Percentiles rank a stretch among this genome's conserved stretches.
phyloP scores from a whole-genome alignment of 345 rosid species.

The Eucalyptus curtisii region DNA sequence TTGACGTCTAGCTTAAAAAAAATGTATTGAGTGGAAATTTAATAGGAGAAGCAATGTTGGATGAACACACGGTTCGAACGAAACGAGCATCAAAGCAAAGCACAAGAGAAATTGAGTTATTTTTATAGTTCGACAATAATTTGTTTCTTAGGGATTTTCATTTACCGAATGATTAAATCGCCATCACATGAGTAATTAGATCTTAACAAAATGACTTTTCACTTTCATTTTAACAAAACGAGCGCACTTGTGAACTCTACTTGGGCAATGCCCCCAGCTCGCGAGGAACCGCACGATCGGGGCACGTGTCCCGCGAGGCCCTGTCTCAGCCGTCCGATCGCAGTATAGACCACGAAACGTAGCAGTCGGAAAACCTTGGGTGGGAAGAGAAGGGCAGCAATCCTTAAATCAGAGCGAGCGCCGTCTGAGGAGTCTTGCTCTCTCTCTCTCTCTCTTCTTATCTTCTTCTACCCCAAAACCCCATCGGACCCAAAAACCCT shows the following conservation, averaged over 20 bases:
- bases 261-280: neutral
- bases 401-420: neutral
- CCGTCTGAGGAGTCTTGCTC: neutral
- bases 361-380: neutral
- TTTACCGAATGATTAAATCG: neutral
- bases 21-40: neutral
- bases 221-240: neutral
- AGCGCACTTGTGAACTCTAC: fast-evolving
- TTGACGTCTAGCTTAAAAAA: neutral
- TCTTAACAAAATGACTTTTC: neutral
- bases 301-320: neutral
- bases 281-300: neutral
- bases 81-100: neutral
- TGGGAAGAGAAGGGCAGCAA: neutral
- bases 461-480: neutral
- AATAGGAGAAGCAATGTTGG: neutral
- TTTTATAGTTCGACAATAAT: neutral
- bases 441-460: neutral
- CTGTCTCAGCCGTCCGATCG: neutral
- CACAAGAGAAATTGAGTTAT: neutral
- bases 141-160: neutral
- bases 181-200: neutral
- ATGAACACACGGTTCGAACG: neutral
- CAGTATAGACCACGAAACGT: too few relatives aligned
- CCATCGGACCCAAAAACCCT: neutral